Percentiles rank a stretch among this genome's conserved stretches.
Conservation (phyloP, 176 grass and related monocot genomes). For the Phyllostachys edulis region DNA sequence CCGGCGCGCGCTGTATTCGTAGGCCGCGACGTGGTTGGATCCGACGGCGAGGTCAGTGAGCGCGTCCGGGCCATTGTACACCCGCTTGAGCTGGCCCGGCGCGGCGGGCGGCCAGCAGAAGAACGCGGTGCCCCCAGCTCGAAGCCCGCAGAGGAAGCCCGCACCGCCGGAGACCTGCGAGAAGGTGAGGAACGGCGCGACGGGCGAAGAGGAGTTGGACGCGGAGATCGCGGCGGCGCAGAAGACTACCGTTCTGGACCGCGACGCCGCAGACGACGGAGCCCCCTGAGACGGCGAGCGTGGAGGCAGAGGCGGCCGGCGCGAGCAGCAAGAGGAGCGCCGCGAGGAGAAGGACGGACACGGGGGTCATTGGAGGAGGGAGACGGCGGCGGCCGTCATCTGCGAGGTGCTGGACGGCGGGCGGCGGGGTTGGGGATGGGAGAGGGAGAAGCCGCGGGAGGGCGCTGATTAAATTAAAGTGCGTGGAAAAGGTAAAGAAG, state of each 20-base stretch:
- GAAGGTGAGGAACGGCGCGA: slow-evolving; percentile 41
- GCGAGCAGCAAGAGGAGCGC: slow-evolving; percentile 1
- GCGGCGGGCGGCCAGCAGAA: slow-evolving; percentile 67
- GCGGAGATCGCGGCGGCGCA: slow-evolving; percentile 15
- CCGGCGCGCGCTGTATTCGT: not conserved
- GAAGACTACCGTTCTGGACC: not conserved
- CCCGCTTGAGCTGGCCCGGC: not conserved
- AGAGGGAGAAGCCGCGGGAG: not conserved
- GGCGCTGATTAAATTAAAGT: not conserved
- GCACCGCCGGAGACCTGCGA: slow-evolving; percentile 55
- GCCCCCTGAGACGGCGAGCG: slow-evolving; percentile 56
- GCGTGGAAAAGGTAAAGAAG: not conserved
- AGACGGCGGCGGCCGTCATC: slow-evolving; percentile 36
- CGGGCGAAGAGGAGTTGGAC: not conserved
- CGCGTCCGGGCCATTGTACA: slow-evolving; percentile 36
- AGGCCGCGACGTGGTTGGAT: slow-evolving; percentile 54
- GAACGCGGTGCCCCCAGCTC: slow-evolving; percentile 35
- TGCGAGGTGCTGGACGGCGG: not conserved
- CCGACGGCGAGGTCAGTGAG: slow-evolving; percentile 57
- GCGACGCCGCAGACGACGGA: slow-evolving; percentile 58
- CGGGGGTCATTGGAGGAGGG: slow-evolving; percentile 18
- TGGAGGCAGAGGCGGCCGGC: slow-evolving; percentile 37
- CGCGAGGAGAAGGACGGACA: not conserved
- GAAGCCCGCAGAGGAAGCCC: slow-evolving; percentile 48
- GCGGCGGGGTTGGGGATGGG: not conserved